Base-by-base conservation (phyloP, 345 rosid genomes). In the Gossypium arboreum region DNA sequence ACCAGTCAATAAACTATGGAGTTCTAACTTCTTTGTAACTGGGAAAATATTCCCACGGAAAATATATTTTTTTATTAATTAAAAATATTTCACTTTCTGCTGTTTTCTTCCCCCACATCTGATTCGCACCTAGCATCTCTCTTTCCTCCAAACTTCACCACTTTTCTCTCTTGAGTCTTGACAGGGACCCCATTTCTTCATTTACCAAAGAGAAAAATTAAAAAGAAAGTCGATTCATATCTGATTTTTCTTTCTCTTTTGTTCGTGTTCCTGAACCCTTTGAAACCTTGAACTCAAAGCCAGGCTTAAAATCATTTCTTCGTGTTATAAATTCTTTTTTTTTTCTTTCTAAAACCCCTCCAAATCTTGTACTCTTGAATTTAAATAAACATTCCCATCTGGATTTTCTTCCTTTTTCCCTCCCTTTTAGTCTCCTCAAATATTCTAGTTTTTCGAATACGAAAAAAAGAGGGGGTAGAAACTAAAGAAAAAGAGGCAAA, bases 291-390 rank as follows among this genome's bases (percentile, higher is more conserved):
- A 52, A 52, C 9, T 1, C 55, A 51, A 51, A 51, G 16, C 55
- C 55, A 51, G 17, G 7, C 55, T 59, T 59, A 16, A 68, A 75
- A 27, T 41, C 78, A 73, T 15, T 79, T 74, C 68, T 67, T 50
- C 71, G 3, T 72, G 76, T 57, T 78, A 77, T 72, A 78, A 50
- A n/a, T n/a, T 3, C 9, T 15, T 8, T 1, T 50, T 48, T 13
- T 13, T 50, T 2, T 68, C 29, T 51, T 45, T 69, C 45, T 27
- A 69, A 51, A 50, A 51, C 45, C 59, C 73, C 43, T 51, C 47
- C 70, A 57, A 73, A 57, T 48, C 73, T 77, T 76, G 58, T 52
- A 47, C n/a, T 50, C 10, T 2, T 72, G 65, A 69, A 16, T 45
- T 68, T 43, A 18, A 43, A 50, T 39, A 59, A 60, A 13, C 24